phyloP scores from a whole-genome alignment of 164 flowering plant genomes.

The Vitis amurensis region DNA sequence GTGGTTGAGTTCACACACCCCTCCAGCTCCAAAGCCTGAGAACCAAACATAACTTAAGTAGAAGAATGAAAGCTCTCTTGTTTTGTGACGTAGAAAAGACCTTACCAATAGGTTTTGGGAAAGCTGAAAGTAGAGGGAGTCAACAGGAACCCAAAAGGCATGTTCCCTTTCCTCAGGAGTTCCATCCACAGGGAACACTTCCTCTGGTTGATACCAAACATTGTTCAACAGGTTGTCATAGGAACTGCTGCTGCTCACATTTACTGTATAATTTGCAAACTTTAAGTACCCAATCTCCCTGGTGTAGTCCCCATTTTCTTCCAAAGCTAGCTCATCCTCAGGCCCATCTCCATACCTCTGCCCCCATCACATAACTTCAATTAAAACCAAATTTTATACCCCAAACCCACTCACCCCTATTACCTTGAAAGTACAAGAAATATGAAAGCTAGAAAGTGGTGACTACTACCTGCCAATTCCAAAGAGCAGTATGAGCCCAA shows the following conservation, averaged over 20 bases:
- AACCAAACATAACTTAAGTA: too few species aligned
- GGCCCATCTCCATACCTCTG: constrained; percentile 63
- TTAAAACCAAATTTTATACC: too few species aligned
- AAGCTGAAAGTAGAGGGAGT: constrained; percentile 18
- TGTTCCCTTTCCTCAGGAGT: constrained; percentile 46
- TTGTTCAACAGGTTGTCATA: constrained; percentile 38
- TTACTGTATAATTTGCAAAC: constrained; percentile 28
- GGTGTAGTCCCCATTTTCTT: constrained; percentile 51
- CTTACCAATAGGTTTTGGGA: constrained; percentile 24
- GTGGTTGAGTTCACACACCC: too few species aligned
- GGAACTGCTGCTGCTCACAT: background rate
- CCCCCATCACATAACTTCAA: background rate
- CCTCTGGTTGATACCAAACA: constrained; percentile 61
- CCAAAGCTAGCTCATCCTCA: constrained; percentile 40
- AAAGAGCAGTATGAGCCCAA: constrained; percentile 9
- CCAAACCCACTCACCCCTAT: too few species aligned
- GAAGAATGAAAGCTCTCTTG: too few species aligned
- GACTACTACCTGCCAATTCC: constrained; percentile 20
- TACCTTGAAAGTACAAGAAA: background rate
- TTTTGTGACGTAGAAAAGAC: background rate
- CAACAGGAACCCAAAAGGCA: constrained; percentile 49
- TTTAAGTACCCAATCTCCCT: constrained; percentile 42
- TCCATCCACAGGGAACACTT: constrained; percentile 43
- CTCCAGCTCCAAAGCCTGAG: too few species aligned
- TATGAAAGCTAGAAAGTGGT: background rate